Conservation (phyloP, 1,284 basidiomycete species). For the Sporisorium iseilematis-ciliati region DNA sequence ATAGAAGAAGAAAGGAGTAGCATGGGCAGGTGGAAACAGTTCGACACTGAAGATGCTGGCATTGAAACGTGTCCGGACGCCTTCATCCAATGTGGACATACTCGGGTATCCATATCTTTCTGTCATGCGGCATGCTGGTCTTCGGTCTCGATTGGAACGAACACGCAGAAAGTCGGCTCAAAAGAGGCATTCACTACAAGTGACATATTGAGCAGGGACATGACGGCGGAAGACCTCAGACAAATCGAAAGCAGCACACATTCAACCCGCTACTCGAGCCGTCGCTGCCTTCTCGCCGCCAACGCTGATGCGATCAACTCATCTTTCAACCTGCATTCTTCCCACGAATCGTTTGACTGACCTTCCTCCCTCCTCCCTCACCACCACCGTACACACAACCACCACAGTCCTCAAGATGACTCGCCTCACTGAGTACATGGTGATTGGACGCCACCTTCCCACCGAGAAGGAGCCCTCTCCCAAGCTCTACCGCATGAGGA, state of each 20-base stretch:
- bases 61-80: no score
- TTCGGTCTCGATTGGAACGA: no score
- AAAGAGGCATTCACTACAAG: no score
- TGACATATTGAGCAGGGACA: no score
- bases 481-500: slow-evolving; percentile 99
- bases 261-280: background rate
- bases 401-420: slow-evolving; percentile 57
- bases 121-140: no score
- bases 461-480: slow-evolving; percentile 92
- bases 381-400: background rate
- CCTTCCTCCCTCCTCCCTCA: slow-evolving; percentile 16
- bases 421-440: slow-evolving; percentile 84
- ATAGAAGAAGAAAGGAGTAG: no score
- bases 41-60: no score
- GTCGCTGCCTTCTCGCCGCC: background rate
- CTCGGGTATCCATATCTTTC: no score
- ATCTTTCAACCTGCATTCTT: background rate
- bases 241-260: no score
- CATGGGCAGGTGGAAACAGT: no score
- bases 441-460: slow-evolving; percentile 96
- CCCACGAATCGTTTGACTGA: slow-evolving; percentile 16
- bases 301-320: slow-evolving; percentile 25
- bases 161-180: no score
- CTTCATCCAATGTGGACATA: no score
- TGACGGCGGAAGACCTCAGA: background rate